Percentiles rank a stretch among this genome's conserved stretches.
phyloP scores from a whole-genome alignment of 1,284 basidiomycete species.

The Mixia osmundae region DNA sequence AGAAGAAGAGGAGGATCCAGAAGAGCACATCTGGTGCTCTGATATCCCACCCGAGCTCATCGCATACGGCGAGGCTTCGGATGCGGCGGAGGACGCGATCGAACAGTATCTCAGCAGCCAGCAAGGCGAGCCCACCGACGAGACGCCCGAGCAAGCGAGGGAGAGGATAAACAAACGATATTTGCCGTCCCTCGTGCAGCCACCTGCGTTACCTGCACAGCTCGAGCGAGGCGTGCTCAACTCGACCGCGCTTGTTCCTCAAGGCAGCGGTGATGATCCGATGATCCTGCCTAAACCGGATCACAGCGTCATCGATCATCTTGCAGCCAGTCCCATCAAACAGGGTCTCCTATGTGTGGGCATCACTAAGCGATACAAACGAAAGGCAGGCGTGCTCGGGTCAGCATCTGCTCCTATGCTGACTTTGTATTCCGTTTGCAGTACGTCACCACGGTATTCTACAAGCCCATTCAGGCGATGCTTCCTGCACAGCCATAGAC shows the following conservation, averaged over 20 bases:
- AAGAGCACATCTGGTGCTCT: conserved; percentile 19
- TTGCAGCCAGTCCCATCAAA: conserved; percentile 85
- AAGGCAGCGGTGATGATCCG: conserved; percentile 49
- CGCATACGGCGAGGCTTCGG: conserved; percentile 15
- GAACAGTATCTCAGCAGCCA: conserved; percentile 2
- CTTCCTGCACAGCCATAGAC: too few species aligned
- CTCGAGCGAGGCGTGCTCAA: conserved; percentile 88
- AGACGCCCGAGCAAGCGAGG: conserved; percentile 38
- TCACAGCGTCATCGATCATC: conserved; percentile 83
- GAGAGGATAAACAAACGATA: conserved; percentile 46
- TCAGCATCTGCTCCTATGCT: too few species aligned
- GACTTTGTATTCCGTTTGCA: too few species aligned
- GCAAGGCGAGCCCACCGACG: background rate
- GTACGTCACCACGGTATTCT: too few species aligned
- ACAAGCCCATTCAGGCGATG: too few species aligned
- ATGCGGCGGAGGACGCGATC: conserved; percentile 14
- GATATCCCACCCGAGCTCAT: conserved; percentile 22
- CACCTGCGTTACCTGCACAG: conserved; percentile 67
- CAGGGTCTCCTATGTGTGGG: conserved; percentile 85
- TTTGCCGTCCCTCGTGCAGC: conserved; percentile 53
- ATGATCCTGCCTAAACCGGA: conserved; percentile 80
- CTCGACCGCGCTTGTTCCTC: conserved; percentile 15
- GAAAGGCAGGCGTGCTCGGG: too few species aligned
- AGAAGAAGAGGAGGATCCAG: conserved; percentile 6
- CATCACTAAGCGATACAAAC: conserved; percentile 72